phyloP scores from a whole-genome alignment of 2,329 filamentous ascomycete species.

The Sclerotinia spermophila region DNA sequence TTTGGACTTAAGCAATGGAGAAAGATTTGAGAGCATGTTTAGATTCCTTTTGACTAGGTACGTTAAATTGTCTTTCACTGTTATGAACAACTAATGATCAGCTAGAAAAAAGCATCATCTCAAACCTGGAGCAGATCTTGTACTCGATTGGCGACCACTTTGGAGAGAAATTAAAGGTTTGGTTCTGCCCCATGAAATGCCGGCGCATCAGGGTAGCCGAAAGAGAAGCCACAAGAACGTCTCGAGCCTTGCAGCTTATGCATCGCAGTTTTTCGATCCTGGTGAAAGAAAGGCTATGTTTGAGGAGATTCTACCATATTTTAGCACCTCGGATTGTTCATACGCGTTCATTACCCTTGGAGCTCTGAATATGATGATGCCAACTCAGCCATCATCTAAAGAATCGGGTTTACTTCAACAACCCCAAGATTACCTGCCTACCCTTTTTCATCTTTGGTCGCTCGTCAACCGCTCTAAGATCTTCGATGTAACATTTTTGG shows the following conservation, averaged over 20 bases:
- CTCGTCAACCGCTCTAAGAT: slow-evolving; percentile 84
- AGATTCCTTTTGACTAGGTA: slow-evolving; percentile 87
- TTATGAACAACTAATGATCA: slow-evolving; percentile 8
- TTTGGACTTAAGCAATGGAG: slow-evolving; percentile 73
- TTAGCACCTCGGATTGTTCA: slow-evolving; percentile 88
- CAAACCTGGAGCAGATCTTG: slow-evolving; percentile 83
- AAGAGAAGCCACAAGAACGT: slow-evolving; percentile 61
- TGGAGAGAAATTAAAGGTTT: slow-evolving; percentile 91
- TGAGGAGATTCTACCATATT: slow-evolving; percentile 78
- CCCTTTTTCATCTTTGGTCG: slow-evolving; percentile 95
- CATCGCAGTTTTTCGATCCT: slow-evolving; percentile 90
- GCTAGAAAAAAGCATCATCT: slow-evolving; percentile 89
- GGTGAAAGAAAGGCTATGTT: slow-evolving; percentile 77
- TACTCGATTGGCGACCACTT: slow-evolving; percentile 86
- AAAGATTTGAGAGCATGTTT: slow-evolving; percentile 96
- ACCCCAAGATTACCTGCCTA: slow-evolving; percentile 84
- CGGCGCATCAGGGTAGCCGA: slow-evolving; percentile 56
- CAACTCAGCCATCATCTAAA: slow-evolving; percentile 73
- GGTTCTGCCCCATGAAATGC: slow-evolving; percentile 80
- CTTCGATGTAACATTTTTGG: slow-evolving; percentile 82
- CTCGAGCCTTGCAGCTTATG: slow-evolving; percentile 84
- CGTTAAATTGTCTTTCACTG: slow-evolving; percentile 37
- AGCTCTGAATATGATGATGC: slow-evolving; percentile 80
- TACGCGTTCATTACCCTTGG: slow-evolving; percentile 92
- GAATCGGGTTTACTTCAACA: slow-evolving; percentile 67